Evolutionary conservation across 2,329 filamentous ascomycete species (phyloP).

Genomic region (Sphaerulina populicola): DNA sequence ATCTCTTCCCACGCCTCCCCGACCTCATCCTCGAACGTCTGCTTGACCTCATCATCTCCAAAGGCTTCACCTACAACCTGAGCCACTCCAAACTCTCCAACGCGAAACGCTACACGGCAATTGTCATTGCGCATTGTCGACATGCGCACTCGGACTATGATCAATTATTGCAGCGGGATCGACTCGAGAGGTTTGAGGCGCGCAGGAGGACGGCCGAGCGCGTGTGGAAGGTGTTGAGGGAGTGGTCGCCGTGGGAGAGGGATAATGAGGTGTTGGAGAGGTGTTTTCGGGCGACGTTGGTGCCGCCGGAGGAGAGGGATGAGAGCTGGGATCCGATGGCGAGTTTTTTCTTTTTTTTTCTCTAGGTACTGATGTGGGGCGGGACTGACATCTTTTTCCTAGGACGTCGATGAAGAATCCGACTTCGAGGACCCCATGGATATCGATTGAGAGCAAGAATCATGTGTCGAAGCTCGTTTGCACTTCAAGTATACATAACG

Average conservation of each 20-base stretch:
- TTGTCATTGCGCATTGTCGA: slow-evolving; percentile 54
- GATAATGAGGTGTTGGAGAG: slow-evolving; percentile 26
- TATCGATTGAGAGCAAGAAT: slow-evolving; percentile 18
- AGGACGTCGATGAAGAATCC: slow-evolving; percentile 24
- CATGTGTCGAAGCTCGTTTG: too few species aligned
- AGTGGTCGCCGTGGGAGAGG: slow-evolving; percentile 31
- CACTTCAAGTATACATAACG: too few species aligned
- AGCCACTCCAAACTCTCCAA: slow-evolving; percentile 26
- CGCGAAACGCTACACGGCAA: slow-evolving; percentile 23
- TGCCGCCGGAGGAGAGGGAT: slow-evolving; percentile 25
- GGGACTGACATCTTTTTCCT: not conserved
- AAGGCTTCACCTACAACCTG: slow-evolving; percentile 27
- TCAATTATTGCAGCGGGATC: slow-evolving; percentile 37
- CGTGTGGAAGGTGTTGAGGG: slow-evolving; percentile 27
- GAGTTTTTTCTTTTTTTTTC: slow-evolving; percentile 11
- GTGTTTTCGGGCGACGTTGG: slow-evolving; percentile 25
- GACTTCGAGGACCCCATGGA: slow-evolving; percentile 27
- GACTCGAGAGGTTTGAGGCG: slow-evolving; percentile 28
- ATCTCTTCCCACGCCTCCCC: slow-evolving; percentile 29
- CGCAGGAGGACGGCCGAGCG: slow-evolving; percentile 17
- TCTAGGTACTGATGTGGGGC: too few species aligned
- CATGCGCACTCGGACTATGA: slow-evolving; percentile 56
- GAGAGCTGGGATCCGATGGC: slow-evolving; percentile 27
- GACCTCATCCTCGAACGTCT: slow-evolving; percentile 19
- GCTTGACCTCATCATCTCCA: slow-evolving; percentile 28